Percentiles rank a stretch among this genome's conserved stretches.
Evolutionary conservation across 139 green algal species (phyloP).

Genomic region (Choricystis sp.): DNA sequence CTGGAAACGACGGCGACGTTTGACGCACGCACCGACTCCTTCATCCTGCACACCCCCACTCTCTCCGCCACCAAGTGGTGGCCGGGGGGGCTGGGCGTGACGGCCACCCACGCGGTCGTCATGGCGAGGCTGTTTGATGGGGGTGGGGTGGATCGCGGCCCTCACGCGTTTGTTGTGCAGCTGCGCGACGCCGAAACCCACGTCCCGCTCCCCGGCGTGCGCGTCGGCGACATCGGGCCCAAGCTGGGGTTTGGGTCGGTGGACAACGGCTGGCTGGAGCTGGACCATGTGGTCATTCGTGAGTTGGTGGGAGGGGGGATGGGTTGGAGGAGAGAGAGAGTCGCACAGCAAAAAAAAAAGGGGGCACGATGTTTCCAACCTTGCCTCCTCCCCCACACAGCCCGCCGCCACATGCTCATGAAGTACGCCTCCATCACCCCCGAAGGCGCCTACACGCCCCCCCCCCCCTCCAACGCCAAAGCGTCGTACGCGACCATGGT

Average conservation of each 20-base stretch:
- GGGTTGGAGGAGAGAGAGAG: too few species aligned
- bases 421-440: slow-evolving; percentile 55
- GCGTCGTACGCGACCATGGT: slow-evolving; percentile 87
- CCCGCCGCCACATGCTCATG: slow-evolving; percentile 76
- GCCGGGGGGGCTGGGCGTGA: slow-evolving; percentile 78
- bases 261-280: slow-evolving; percentile 75
- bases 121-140: slow-evolving; percentile 75
- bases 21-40: slow-evolving; percentile 52
- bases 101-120: slow-evolving; percentile 71
- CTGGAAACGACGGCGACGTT: slow-evolving; percentile 89
- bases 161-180: slow-evolving; percentile 74
- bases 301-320: too few species aligned
- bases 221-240: slow-evolving; percentile 84
- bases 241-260: slow-evolving; percentile 79
- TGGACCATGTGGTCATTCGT: slow-evolving; percentile 54
- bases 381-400: too few species aligned
- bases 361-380: too few species aligned
- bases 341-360: too few species aligned
- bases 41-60: slow-evolving; percentile 84
- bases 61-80: slow-evolving; percentile 80
- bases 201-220: slow-evolving; percentile 65
- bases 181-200: slow-evolving; percentile 65
- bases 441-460: slow-evolving; percentile 66
- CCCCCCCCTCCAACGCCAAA: slow-evolving; percentile 67
- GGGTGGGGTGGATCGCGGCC: slow-evolving; percentile 56